These are phyloP conservation scores for Fraxinus albicans DNA, from an alignment of 305 asterid genomes.

Conservation along the genomic window DNA sequence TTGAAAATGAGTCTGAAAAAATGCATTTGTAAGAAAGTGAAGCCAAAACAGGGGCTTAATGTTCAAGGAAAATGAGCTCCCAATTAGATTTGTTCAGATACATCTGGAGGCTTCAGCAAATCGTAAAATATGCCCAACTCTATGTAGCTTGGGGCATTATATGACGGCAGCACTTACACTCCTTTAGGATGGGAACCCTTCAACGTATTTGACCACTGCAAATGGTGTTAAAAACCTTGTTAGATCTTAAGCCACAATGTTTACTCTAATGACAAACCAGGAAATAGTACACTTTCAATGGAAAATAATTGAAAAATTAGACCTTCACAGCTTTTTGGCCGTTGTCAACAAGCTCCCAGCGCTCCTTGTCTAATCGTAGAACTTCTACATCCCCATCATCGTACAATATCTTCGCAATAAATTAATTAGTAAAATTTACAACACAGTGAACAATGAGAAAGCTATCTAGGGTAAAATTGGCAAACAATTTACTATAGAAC, in stretches of 20 bases:
- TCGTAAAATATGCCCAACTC: background rate
- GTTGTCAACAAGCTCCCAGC: constrained; percentile 72
- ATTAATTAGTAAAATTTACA: constrained; percentile 9
- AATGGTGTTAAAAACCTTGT: constrained; percentile 28
- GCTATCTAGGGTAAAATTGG: background rate
- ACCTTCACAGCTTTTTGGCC: constrained; percentile 50
- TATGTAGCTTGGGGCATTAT: background rate
- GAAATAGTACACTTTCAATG: constrained; percentile 7
- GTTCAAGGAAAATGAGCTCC: background rate
- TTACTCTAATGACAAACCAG: constrained; percentile 1
- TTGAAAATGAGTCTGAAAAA: background rate
- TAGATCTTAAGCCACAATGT: constrained; percentile 31
- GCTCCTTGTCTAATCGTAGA: constrained; percentile 80
- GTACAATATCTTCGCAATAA: constrained; percentile 56
- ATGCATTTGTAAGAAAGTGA: background rate
- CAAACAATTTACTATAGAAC: constrained; percentile 14
- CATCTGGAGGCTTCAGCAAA: background rate
- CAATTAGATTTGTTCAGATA: background rate
- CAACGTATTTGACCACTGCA: constrained; percentile 64
- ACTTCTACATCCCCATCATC: constrained; percentile 98
- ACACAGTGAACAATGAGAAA: constrained; percentile 10
- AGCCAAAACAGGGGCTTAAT: background rate
- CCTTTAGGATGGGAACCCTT: constrained; percentile 49
- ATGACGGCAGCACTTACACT: constrained; percentile 53
- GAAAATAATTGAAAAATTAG: constrained; percentile 9